Conservation (phyloP, 371 early-diverging fungal species). For the Aphelidium insulamus region DNA sequence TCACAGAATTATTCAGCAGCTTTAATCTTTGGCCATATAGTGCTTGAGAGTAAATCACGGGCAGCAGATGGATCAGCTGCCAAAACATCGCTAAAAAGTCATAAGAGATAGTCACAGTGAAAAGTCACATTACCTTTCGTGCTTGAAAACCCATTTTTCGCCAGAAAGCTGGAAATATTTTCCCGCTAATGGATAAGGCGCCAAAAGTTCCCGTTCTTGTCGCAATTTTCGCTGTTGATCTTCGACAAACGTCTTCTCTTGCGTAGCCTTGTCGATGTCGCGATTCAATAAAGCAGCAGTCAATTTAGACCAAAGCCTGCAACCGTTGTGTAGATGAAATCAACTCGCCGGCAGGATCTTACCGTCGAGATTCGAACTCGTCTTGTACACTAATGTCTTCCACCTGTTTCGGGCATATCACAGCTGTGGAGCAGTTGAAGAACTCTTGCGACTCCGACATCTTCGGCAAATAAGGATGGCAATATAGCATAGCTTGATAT, state of each 20-base stretch:
- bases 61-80: too few species aligned
- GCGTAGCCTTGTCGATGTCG: constrained; percentile 54
- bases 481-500: not conserved
- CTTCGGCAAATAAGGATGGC: not conserved
- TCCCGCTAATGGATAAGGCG: too few species aligned
- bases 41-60: too few species aligned
- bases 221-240: constrained; percentile 48
- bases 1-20: too few species aligned
- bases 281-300: constrained; percentile 41
- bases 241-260: constrained; percentile 59
- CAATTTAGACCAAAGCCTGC: constrained; percentile 55
- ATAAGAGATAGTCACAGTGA: too few species aligned
- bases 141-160: too few species aligned
- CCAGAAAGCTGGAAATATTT: too few species aligned
- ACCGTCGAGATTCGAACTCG: constrained; percentile 57
- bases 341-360: constrained; percentile 1
- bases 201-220: constrained; percentile 39
- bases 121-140: too few species aligned
- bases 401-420: constrained; percentile 41
- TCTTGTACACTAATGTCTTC: constrained; percentile 49
- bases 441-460: constrained; percentile 14
- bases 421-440: constrained; percentile 42
- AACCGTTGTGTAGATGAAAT: not conserved
- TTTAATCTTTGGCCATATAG: too few species aligned
- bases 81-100: too few species aligned